Evolutionary conservation across 1,284 basidiomycete species (phyloP), one percentile per base, ranked within the genome.

Genomic region (Neolentinus lepideus): DNA sequence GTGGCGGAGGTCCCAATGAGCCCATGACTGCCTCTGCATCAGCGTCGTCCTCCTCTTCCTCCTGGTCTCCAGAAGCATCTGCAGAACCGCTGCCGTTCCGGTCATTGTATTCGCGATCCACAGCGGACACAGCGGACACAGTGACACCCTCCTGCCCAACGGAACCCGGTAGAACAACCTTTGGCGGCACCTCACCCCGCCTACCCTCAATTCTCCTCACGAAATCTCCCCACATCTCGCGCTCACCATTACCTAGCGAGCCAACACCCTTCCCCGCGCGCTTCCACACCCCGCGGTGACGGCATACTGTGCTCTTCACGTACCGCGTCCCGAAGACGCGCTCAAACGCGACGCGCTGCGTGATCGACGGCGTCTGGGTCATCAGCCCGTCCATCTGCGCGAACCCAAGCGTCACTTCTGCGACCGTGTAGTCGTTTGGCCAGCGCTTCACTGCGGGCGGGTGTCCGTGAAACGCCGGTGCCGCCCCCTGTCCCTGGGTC

Each of bases 351-450:
- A 69, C 68, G 26, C 78, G 78, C 63, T 85, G 84, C 2, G 82
- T 85, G 19, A 70, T 59, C 1, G 67, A 65, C 2, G 76, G 71
- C 19, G 70, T 71, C 53, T 67, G 59, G 0, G 71, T 68, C 19
- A 81, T 74, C 52, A 83, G 69, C 4, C 65, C 51, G 59, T 84
- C 81, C 78, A 85, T 83, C 55, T 69, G 61, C 33, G 68, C 72
- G 66, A 86, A 84, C 1, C 84, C 84, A 1, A 66, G 64, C 1
- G 80, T 73, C 54, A 86, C 71, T 63, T 86, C 83, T 54, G 73
- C 75, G 14, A 86, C 84, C 8, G 80, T 81, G 64, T 83, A 85
- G 67, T 86, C 84, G 62, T 85, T 84, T 45, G 84, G 84, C 84
- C 84, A 86, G 12, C 83, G 78, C 64, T 84, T 85, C 27, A 81